phyloP scores from a whole-genome alignment of 1,139 yeast genomes.

The Hyphopichia pseudoburtonii region DNA sequence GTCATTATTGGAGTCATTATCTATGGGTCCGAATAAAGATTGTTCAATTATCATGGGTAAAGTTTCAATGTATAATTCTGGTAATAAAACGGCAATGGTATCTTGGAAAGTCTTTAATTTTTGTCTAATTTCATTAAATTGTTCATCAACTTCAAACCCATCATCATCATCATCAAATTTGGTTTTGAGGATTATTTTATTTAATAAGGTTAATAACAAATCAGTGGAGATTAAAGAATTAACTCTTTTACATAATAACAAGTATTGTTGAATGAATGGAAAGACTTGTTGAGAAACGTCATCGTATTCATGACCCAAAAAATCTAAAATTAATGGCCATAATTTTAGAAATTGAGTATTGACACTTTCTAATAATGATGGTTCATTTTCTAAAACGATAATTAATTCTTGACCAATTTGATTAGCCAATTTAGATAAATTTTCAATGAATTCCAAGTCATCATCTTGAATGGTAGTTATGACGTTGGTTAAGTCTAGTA shows the following conservation, averaged over 20 bases:
- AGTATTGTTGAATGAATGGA: constrained; percentile 73
- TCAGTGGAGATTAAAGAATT: constrained; percentile 36
- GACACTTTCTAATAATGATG: constrained; percentile 45
- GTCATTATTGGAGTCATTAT: constrained; percentile 11
- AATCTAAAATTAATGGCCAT: constrained; percentile 72
- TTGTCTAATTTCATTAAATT: constrained; percentile 74
- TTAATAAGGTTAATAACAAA: constrained; percentile 61
- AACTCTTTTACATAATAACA: constrained; percentile 67
- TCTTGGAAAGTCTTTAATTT: constrained; percentile 82
- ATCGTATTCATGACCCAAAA: constrained; percentile 79
- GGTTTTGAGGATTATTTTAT: constrained; percentile 74
- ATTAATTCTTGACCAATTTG: constrained; percentile 76
- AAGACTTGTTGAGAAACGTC: constrained; percentile 84
- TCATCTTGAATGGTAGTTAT: constrained; percentile 38
- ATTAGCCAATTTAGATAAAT: constrained; percentile 71
- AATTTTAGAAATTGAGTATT: constrained; percentile 38
- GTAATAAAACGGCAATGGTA: constrained; percentile 72
- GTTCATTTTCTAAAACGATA: constrained; percentile 55
- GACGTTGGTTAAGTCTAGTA: constrained; percentile 64
- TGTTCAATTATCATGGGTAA: constrained; percentile 66
- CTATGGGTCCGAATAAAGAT: constrained; percentile 40
- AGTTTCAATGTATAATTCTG: constrained; percentile 69
- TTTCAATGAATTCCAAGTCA: constrained; percentile 71
- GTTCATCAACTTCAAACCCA: constrained; percentile 65
- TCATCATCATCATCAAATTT: constrained; percentile 76